These are phyloP conservation scores for Sordaria brevicollis DNA, from an alignment of 495 filamentous ascomycete genomes.

Conservation along the genomic window DNA sequence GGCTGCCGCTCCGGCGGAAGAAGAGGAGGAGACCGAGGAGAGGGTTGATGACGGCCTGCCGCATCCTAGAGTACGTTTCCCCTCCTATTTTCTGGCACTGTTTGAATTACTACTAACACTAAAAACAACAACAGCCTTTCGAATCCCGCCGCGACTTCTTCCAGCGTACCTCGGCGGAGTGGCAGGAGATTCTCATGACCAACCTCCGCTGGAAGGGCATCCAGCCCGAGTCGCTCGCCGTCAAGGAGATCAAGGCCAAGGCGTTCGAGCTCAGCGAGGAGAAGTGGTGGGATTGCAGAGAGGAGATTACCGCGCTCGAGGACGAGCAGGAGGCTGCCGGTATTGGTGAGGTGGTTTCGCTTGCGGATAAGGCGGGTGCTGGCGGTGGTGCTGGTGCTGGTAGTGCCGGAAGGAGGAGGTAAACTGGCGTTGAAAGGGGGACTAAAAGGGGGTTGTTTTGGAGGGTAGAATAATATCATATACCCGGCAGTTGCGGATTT, in stretches of 20 bases:
- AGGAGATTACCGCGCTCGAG: slow-evolving; percentile 86
- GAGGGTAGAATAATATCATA: neutral
- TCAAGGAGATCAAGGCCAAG: slow-evolving; percentile 85
- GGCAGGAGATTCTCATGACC: slow-evolving; percentile 77
- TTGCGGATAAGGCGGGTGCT: slow-evolving; percentile 53
- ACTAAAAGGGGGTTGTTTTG: neutral
- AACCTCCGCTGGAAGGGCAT: slow-evolving; percentile 49
- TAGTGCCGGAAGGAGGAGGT: slow-evolving; percentile 23
- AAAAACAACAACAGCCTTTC: slow-evolving; percentile 68
- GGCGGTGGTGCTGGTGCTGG: slow-evolving; percentile 45
- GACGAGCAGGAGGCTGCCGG: slow-evolving; percentile 95
- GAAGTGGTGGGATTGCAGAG: slow-evolving; percentile 97
- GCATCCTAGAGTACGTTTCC: slow-evolving; percentile 38
- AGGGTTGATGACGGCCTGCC: slow-evolving; percentile 49
- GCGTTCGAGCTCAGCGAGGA: slow-evolving; percentile 86
- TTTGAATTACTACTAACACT: slow-evolving; percentile 23
- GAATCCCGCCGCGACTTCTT: slow-evolving; percentile 91
- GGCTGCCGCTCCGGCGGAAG: slow-evolving; percentile 19
- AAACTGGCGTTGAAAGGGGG: neutral
- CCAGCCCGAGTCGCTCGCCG: slow-evolving; percentile 48
- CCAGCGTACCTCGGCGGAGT: slow-evolving; percentile 72
- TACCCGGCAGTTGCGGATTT: neutral
- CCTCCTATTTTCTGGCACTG: neutral
- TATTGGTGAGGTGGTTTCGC: slow-evolving; percentile 86
- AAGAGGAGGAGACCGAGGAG: slow-evolving; percentile 39